Percentiles rank a stretch among this genome's conserved stretches.
Conservation (phyloP, 805 yeast genomes). For the Ogataea pilisensis region DNA sequence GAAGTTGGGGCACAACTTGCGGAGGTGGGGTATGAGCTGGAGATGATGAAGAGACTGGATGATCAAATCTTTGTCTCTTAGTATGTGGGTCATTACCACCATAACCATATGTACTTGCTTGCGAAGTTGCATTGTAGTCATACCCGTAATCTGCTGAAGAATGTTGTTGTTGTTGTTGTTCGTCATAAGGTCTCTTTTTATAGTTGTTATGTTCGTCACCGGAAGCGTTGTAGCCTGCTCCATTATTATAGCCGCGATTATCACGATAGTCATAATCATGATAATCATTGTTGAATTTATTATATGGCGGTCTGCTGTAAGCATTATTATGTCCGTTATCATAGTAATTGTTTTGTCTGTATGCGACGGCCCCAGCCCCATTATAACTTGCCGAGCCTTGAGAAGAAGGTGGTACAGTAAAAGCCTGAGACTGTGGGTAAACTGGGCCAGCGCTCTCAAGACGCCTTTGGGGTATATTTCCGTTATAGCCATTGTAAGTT, state of each 20-base stretch:
- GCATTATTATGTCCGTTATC: neutral
- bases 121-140: too few species aligned
- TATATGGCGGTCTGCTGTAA: neutral
- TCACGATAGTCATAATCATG: neutral
- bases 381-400: neutral
- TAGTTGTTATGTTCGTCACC: neutral
- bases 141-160: too few species aligned
- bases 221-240: neutral
- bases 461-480: too few species aligned
- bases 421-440: too few species aligned
- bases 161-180: constrained; percentile 1
- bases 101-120: neutral
- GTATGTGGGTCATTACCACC: neutral
- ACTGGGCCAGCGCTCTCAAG: too few species aligned
- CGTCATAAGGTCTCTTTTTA: constrained; percentile 6
- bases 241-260: neutral
- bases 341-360: neutral
- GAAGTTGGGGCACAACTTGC: constrained; percentile 1
- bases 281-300: neutral
- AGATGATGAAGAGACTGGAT: neutral
- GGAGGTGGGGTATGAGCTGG: neutral
- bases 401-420: neutral
- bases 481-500: too few species aligned
- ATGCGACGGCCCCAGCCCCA: neutral
- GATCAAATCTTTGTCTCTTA: constrained; percentile 3